Conservation (phyloP, 768 basidiomycete genomes). For the Rhizopogon rudus region DNA sequence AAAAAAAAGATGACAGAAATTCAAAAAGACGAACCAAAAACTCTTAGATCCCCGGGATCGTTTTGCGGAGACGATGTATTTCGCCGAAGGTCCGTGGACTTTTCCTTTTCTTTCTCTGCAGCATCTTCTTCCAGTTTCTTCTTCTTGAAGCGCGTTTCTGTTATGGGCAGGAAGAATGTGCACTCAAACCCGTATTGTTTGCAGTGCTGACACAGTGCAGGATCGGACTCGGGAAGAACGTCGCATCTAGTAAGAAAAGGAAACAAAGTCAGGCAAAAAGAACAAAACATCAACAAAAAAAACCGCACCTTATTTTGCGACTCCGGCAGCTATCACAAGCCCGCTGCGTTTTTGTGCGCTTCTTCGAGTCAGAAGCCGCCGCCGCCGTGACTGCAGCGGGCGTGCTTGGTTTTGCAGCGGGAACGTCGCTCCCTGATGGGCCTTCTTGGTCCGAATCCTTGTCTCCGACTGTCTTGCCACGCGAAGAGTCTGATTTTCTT, state of each 20-base stretch:
- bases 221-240: slow-evolving; percentile 71
- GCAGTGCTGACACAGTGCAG: slow-evolving; percentile 89
- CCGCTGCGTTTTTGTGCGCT: slow-evolving; percentile 88
- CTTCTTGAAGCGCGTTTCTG: slow-evolving; percentile 98
- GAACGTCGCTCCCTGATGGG: slow-evolving; percentile 43
- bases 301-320: slow-evolving; percentile 76
- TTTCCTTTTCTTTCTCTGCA: slow-evolving; percentile 33
- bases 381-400: slow-evolving; percentile 24
- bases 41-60: slow-evolving; percentile 53
- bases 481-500: slow-evolving; percentile 41
- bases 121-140: slow-evolving; percentile 78
- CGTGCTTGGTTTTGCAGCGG: slow-evolving; percentile 27
- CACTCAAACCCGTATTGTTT: slow-evolving; percentile 92
- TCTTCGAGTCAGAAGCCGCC: slow-evolving; percentile 59
- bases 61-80: slow-evolving; percentile 40
- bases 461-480: slow-evolving; percentile 35
- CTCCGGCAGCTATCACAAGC: slow-evolving; percentile 90
- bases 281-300: background rate
- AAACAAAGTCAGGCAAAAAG: background rate
- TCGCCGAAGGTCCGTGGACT: slow-evolving; percentile 21
- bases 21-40: slow-evolving; percentile 46
- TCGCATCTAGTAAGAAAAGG: slow-evolving; percentile 55
- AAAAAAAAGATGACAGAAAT: slow-evolving; percentile 7
- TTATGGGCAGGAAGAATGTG: slow-evolving; percentile 97
- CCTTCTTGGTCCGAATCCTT: slow-evolving; percentile 61